Evolutionary conservation across 2,329 filamentous ascomycete species (phyloP).

Genomic region (Monosporascus cannonballus): DNA sequence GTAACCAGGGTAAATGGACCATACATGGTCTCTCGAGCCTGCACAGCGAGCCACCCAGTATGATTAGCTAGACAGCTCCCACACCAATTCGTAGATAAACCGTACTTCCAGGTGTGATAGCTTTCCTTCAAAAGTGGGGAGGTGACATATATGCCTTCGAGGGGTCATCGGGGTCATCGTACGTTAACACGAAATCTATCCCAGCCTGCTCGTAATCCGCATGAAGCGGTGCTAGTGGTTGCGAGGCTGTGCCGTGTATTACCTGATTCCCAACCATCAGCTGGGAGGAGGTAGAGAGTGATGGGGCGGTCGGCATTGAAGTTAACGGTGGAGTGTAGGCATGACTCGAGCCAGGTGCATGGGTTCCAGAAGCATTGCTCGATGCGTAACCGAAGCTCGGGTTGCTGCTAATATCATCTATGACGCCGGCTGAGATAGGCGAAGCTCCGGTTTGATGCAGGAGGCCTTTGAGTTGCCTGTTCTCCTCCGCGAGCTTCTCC

Average conservation of each 20-base stretch:
- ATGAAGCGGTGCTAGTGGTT: slow-evolving; percentile 27
- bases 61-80: slow-evolving; percentile 36
- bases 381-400: slow-evolving; percentile 42
- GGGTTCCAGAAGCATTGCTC: slow-evolving; percentile 58
- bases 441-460: slow-evolving; percentile 48
- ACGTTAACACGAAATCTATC: slow-evolving; percentile 89
- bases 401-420: slow-evolving; percentile 40
- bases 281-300: slow-evolving; percentile 29
- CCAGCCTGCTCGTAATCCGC: slow-evolving; percentile 76
- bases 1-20: slow-evolving; percentile 77
- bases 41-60: slow-evolving; percentile 39
- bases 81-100: slow-evolving; percentile 10
- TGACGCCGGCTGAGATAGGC: slow-evolving; percentile 21
- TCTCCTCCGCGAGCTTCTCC: slow-evolving; percentile 71
- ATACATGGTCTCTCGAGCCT: slow-evolving; percentile 90
- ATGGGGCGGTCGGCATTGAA: slow-evolving; percentile 36
- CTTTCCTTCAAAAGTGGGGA: slow-evolving; percentile 45
- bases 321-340: slow-evolving; percentile 43
- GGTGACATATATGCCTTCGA: slow-evolving; percentile 62
- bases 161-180: slow-evolving; percentile 51
- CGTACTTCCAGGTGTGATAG: slow-evolving; percentile 7
- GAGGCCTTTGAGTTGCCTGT: slow-evolving; percentile 60
- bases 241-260: slow-evolving; percentile 13
- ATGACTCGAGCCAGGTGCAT: slow-evolving; percentile 40
- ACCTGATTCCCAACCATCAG: slow-evolving; percentile 28